Conservation (phyloP, 1,284 basidiomycete species). For the Apiotrichum brassicae region DNA sequence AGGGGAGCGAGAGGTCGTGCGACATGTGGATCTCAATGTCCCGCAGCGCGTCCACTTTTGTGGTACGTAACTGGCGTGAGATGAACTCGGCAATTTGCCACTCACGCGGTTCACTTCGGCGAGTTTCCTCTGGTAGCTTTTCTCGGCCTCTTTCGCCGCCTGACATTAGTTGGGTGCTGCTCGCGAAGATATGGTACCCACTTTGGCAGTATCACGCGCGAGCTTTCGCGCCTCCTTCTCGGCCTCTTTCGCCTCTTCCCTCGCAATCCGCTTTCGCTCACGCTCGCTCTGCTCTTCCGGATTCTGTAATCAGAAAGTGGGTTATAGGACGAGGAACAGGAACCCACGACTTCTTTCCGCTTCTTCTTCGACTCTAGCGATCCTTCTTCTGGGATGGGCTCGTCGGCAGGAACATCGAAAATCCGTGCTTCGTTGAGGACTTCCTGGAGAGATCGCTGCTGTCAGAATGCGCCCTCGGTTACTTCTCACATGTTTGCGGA, state of each 20-base stretch:
- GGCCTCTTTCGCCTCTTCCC: conserved; percentile 20
- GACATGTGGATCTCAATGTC: conserved; percentile 43
- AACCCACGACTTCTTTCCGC: too few relatives aligned
- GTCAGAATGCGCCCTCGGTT: too few relatives aligned
- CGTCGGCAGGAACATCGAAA: too few relatives aligned
- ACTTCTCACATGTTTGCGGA: too few relatives aligned
- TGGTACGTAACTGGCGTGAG: conserved; percentile 39
- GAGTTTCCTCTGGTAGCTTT: conserved; percentile 35
- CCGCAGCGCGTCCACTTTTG: conserved; percentile 40
- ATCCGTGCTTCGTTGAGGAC: too few relatives aligned
- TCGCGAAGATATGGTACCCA: too few relatives aligned
- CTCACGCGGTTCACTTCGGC: conserved; percentile 26
- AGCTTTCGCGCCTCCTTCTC: conserved; percentile 29
- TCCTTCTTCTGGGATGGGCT: too few relatives aligned
- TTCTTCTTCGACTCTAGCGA: too few relatives aligned
- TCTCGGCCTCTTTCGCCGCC: conserved; percentile 37
- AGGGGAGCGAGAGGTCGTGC: conserved; percentile 29
- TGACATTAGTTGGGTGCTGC: conserved; percentile 3
- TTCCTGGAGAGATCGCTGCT: too few relatives aligned
- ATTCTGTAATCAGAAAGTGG: too few relatives aligned
- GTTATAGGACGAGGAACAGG: too few relatives aligned
- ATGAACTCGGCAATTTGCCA: neutral
- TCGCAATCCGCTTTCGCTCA: neutral
- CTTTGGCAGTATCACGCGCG: conserved; percentile 32
- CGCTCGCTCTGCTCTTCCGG: too few relatives aligned